Evolutionary conservation across 164 flowering plant genomes (phyloP).

Genomic region (Houttuynia cordata): DNA sequence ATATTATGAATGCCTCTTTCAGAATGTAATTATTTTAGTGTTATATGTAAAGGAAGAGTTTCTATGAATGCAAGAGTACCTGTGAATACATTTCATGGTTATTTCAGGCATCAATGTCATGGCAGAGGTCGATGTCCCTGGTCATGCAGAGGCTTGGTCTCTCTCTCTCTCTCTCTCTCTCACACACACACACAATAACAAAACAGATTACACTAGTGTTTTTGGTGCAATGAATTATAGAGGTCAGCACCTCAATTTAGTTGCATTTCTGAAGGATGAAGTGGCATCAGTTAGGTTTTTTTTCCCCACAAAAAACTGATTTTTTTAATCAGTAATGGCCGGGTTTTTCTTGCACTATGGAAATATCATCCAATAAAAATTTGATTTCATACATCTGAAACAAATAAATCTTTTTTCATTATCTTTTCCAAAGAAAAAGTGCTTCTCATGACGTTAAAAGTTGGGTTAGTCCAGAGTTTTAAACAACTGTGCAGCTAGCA

Average conservation of each 20-base stretch:
- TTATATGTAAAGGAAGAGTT: background rate
- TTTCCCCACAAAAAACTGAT: background rate
- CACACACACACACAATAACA: too few species aligned
- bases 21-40: background rate
- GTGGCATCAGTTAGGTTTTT: background rate
- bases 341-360: background rate
- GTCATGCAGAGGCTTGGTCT: constrained; percentile 96
- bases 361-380: background rate
- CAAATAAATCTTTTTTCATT: background rate
- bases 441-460: too few species aligned
- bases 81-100: constrained; percentile 6
- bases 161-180: background rate
- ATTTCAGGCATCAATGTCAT: constrained; percentile 78
- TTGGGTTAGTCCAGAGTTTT: too few species aligned
- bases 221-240: too few species aligned
- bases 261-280: background rate
- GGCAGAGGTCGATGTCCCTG: constrained; percentile 95
- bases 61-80: background rate
- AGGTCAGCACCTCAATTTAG: too few species aligned
- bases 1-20: too few species aligned
- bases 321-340: background rate
- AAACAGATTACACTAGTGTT: too few species aligned
- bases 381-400: background rate
- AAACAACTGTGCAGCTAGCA: too few species aligned
- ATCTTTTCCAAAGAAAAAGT: too few species aligned